Base-by-base conservation (phyloP, 2,329 filamentous ascomycete genomes). In the Cladosporium sp. region DNA sequence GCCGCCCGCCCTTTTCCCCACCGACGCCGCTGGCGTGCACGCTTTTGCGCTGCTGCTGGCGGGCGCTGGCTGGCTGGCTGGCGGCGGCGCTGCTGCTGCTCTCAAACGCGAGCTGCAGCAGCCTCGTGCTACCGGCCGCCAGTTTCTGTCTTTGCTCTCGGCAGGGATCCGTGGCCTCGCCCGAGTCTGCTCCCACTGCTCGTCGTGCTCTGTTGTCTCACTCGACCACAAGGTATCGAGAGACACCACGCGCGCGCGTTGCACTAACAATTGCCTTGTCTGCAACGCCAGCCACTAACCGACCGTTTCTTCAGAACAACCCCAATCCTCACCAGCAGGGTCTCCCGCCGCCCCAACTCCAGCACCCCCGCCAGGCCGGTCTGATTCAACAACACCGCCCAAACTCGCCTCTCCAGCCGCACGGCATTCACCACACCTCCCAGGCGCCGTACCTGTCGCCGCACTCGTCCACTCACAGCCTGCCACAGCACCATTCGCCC, bases 331-430 rank as follows among this genome's bases (percentile, higher is more conserved):
- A 67, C 49, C 85, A 85, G 76, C 85, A 89, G 80, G 88, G 87
- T 83, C 85, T 87, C 76, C 84, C 85, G 69, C 75, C 79, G 70
- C 79, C 78, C 63, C 78, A 80, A 72, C 82, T 88, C 66, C 88
- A 89, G 66, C 86, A 89, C 73, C 82, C 86, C 68, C 84, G 88
- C 73, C 85, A 88, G 64, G 83, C 85, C 69, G 88, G 87, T 69
- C 86, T 89, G 69, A 85, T 90, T 68, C 87, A 89, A 65, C 79
- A 80, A 67, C 86, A 89, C 70, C 84, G 87, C 64, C 79, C 82
- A 64, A 85, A 87, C 72, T 82, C 84, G 65, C 85, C 86, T 63
- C 82, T 84, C 66, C 47, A 51, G 47, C 49, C 55, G 55, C 55
- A 52, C 49, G 39, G 43, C 55, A 51, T 58, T 15, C 55, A 58